Evolutionary conservation across 495 filamentous ascomycete species (phyloP).

Genomic region (Tuber calosporum): DNA sequence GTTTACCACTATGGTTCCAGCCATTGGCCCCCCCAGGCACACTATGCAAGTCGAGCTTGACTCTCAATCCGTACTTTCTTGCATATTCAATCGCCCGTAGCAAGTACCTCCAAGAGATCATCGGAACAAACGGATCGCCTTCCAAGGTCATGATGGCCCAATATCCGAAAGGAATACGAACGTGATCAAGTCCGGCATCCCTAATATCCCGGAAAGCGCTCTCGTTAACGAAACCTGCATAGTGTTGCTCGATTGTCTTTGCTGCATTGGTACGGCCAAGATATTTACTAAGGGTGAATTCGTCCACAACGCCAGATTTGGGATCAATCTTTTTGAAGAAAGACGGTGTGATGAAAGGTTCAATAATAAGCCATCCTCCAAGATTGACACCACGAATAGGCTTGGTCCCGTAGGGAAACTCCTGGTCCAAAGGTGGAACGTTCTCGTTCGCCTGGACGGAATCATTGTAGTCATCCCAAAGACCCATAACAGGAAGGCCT

Average conservation of each 20-base stretch:
- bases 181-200: constrained; percentile 87
- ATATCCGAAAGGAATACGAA: constrained; percentile 90
- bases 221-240: constrained; percentile 77
- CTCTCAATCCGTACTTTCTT: constrained; percentile 83
- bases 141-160: constrained; percentile 86
- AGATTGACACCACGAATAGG: constrained; percentile 88
- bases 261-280: constrained; percentile 59
- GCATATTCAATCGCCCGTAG: constrained; percentile 87
- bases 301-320: constrained; percentile 62
- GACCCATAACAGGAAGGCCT: constrained; percentile 79
- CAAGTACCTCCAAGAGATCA: constrained; percentile 89
- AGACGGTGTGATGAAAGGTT: constrained; percentile 92
- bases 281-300: constrained; percentile 67
- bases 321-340: constrained; percentile 64
- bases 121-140: constrained; percentile 78
- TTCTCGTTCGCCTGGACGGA: constrained; percentile 66
- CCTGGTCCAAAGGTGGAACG: constrained; percentile 67
- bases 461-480: constrained; percentile 83
- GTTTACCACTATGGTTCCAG: constrained; percentile 78
- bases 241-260: constrained; percentile 74
- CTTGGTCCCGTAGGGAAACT: constrained; percentile 64
- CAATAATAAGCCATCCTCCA: constrained; percentile 88
- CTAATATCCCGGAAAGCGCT: constrained; percentile 75
- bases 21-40: constrained; percentile 80
- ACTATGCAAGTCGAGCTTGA: constrained; percentile 90